Evolutionary conservation across 2,329 filamentous ascomycete genomes (phyloP).

Genomic region (Orbilia brochopaga): DNA sequence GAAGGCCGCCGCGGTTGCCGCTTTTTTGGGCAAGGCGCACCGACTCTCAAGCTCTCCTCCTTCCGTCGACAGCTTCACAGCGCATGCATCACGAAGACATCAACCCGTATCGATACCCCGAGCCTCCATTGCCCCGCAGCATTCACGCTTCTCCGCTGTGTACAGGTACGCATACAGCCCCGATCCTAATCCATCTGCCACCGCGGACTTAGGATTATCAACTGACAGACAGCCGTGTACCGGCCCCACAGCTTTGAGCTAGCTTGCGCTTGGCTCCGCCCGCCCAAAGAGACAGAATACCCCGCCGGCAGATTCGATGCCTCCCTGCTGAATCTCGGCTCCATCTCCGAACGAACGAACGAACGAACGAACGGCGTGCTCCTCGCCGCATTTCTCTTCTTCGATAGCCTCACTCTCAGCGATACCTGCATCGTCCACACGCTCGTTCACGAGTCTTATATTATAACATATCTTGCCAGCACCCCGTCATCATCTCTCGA

Average conservation of each 20-base stretch:
- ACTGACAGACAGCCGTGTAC: neutral
- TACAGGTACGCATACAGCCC: neutral
- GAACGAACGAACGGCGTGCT: too few species aligned
- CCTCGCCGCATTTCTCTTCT: neutral
- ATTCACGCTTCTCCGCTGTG: neutral
- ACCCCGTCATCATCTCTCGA: neutral
- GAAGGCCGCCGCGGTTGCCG: conserved; percentile 6
- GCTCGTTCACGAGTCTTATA: neutral
- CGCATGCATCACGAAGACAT: neutral
- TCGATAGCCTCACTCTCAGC: neutral
- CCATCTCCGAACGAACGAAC: neutral
- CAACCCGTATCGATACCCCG: neutral
- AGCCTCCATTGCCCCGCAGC: neutral
- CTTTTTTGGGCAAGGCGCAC: neutral
- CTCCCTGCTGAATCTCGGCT: conserved; percentile 5
- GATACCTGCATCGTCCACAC: neutral
- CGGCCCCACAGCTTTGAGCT: neutral
- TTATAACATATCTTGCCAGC: neutral
- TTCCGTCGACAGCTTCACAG: neutral
- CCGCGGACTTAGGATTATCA: neutral
- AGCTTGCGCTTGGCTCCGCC: too few species aligned
- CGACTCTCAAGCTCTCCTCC: neutral
- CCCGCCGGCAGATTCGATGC: conserved; percentile 6
- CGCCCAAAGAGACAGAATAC: neutral
- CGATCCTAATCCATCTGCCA: neutral